phyloP scores from a whole-genome alignment of 495 filamentous ascomycete species.

The Penicillium maclennaniae region DNA sequence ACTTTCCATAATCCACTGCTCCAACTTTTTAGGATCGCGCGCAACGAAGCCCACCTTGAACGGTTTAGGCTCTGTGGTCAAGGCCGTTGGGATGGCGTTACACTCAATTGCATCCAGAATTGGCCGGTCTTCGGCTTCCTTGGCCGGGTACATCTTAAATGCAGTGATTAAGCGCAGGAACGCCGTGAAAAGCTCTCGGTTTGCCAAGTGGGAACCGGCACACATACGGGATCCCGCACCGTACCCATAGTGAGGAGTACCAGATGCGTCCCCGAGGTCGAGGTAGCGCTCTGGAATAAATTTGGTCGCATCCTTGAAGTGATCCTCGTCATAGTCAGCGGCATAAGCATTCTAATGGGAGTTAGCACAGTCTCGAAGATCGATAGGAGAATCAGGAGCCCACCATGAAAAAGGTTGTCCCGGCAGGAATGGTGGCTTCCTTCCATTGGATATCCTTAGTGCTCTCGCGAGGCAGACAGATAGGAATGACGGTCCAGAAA shows the following conservation, averaged over 20 bases:
- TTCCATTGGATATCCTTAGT: slow-evolving; percentile 63
- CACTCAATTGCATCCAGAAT: slow-evolving; percentile 60
- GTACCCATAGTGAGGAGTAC: slow-evolving; percentile 68
- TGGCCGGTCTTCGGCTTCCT: slow-evolving; percentile 42
- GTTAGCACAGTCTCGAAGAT: background rate
- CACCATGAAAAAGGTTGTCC: slow-evolving; percentile 66
- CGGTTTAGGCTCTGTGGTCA: slow-evolving; percentile 69
- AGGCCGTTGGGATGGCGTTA: slow-evolving; percentile 58
- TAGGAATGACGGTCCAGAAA: slow-evolving; percentile 72
- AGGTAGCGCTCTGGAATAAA: slow-evolving; percentile 67
- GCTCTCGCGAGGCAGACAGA: slow-evolving; percentile 62
- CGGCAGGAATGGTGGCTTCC: slow-evolving; percentile 56
- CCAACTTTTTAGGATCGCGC: slow-evolving; percentile 41
- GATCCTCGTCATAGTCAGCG: slow-evolving; percentile 62
- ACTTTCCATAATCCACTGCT: slow-evolving; percentile 52
- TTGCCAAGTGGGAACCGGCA: slow-evolving; percentile 65
- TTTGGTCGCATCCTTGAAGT: slow-evolving; percentile 56
- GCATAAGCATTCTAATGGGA: slow-evolving; percentile 58
- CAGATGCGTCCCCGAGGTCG: slow-evolving; percentile 48
- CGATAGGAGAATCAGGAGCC: background rate
- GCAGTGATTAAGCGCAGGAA: slow-evolving; percentile 65
- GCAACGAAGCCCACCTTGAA: slow-evolving; percentile 56
- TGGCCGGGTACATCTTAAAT: slow-evolving; percentile 50
- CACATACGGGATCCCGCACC: slow-evolving; percentile 71
- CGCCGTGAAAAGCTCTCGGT: slow-evolving; percentile 64